phyloP scores from a whole-genome alignment of 2,329 filamentous ascomycete genomes.

The Fusarium pseudoanthophilum region DNA sequence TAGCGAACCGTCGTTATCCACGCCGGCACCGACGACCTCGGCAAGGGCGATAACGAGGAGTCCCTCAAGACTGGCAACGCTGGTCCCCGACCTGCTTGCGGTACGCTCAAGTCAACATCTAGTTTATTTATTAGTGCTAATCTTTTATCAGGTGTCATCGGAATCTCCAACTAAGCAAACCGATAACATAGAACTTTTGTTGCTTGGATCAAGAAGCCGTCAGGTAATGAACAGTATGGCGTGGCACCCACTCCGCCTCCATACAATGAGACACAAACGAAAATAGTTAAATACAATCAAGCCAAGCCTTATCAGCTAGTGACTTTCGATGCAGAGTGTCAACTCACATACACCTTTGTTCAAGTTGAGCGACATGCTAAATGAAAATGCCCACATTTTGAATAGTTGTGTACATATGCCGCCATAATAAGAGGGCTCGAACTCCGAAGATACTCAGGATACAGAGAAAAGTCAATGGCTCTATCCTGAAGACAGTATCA shows the following conservation, averaged over 20 bases:
- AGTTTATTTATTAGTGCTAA: slow-evolving; percentile 15
- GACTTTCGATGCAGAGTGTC: background rate
- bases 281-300: slow-evolving; percentile 35
- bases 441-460: background rate
- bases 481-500: slow-evolving; percentile 3
- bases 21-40: slow-evolving; percentile 95
- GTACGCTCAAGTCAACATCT: slow-evolving; percentile 60
- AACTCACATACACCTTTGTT: background rate
- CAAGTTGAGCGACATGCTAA: background rate
- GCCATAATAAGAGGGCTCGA: slow-evolving; percentile 5
- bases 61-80: slow-evolving; percentile 99
- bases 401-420: background rate
- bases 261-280: slow-evolving; percentile 10
- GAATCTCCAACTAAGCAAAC: slow-evolving; percentile 76
- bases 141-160: slow-evolving; percentile 76
- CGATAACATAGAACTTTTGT: slow-evolving; percentile 7
- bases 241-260: background rate
- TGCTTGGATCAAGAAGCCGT: slow-evolving; percentile 1
- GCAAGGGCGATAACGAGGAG: slow-evolving; percentile 90
- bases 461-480: background rate
- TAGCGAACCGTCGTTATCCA: slow-evolving; percentile 96
- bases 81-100: slow-evolving; percentile 91
- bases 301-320: slow-evolving; percentile 9
- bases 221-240: background rate
- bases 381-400: background rate